phyloP scores from a whole-genome alignment of 176 grass and related monocot species.

The Neostapfia colusana region DNA sequence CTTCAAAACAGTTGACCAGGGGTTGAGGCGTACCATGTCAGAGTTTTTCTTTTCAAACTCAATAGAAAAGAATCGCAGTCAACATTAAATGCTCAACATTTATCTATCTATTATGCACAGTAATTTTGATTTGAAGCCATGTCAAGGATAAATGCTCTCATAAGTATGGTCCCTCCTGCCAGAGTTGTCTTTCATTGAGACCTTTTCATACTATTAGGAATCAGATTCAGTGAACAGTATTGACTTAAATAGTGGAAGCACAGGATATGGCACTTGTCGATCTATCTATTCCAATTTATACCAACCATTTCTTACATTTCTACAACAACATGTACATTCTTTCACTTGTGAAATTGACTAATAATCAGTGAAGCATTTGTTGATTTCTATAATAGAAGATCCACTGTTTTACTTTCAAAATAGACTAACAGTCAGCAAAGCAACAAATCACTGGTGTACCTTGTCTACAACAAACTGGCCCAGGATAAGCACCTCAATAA shows the following conservation, averaged over 20 bases:
- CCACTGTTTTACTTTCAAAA: constrained; percentile 5
- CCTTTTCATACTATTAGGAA: not conserved
- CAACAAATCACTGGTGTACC: constrained; percentile 41
- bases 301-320: not conserved
- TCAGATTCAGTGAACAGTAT: not conserved
- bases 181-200: not conserved
- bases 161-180: not conserved
- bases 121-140: constrained; percentile 9
- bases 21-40: not conserved
- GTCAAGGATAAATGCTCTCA: not conserved
- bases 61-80: not conserved
- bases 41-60: not conserved
- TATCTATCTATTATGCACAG: not conserved
- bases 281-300: not conserved
- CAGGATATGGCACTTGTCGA: not conserved
- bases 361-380: no score
- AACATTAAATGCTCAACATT: not conserved
- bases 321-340: not conserved
- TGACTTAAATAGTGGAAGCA: not conserved
- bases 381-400: no score
- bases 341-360: not conserved
- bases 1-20: not conserved
- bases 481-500: constrained; percentile 91
- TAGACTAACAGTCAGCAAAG: not conserved
- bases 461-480: constrained; percentile 98